Conservation (phyloP, 192 early-diverging fungal species). For the Backusella macrospora region DNA sequence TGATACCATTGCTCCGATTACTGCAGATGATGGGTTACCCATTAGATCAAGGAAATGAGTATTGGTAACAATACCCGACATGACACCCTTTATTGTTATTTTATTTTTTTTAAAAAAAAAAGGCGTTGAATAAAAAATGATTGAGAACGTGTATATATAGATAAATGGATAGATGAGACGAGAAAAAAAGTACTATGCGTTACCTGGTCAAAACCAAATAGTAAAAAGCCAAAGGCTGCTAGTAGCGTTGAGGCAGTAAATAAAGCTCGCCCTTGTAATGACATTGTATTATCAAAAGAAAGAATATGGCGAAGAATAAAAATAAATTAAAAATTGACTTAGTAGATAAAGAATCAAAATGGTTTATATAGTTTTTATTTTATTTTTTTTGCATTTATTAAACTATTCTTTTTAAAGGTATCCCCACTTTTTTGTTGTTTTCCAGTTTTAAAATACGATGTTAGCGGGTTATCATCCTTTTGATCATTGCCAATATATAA, state of each 20-base stretch:
- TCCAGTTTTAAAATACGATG: not conserved
- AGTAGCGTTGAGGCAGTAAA: conserved; percentile 56
- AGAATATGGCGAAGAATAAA: not conserved
- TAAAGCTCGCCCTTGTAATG: conserved; percentile 45
- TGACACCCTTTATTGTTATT: conserved; percentile 21
- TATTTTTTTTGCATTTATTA: not conserved
- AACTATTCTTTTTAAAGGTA: conserved; percentile 7
- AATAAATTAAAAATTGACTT: not conserved
- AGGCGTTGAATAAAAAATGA: not conserved
- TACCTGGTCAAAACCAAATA: conserved; percentile 38
- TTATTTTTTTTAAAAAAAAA: not conserved
- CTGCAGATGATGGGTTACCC: conserved; percentile 6
- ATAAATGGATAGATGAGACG: not conserved
- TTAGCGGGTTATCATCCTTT: not conserved
- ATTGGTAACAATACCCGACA: conserved; percentile 34
- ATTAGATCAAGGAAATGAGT: conserved; percentile 24
- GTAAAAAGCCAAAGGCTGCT: conserved; percentile 25
- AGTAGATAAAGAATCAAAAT: not conserved
- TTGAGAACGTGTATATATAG: too few species aligned
- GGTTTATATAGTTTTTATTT: not conserved
- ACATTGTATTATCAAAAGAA: not conserved
- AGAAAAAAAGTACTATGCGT: not conserved
- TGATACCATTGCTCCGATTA: conserved; percentile 57
- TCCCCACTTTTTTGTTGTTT: not conserved
- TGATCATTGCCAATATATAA: not conserved